A percentile compares a stretch with the other conserved stretches of the same genome.
Conservation (phyloP, 139 green algal species). For the Limnomonas spitsbergensis region DNA sequence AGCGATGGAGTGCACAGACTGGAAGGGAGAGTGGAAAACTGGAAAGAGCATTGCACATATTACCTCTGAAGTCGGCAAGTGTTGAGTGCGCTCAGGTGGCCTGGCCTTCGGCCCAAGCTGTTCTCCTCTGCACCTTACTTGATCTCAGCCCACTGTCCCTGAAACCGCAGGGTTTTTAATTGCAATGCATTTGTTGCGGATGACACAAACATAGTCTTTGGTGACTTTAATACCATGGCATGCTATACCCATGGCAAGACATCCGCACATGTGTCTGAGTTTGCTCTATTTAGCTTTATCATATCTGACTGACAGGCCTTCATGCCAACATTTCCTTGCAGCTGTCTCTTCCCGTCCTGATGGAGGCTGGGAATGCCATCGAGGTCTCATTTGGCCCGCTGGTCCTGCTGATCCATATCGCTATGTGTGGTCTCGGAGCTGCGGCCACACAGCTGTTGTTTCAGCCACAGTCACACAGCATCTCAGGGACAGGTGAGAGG, state of each 20-base stretch:
- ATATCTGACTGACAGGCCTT: not conserved
- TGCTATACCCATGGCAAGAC: too few relatives aligned
- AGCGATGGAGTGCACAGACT: not conserved
- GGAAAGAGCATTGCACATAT: too few relatives aligned
- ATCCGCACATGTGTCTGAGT: not conserved
- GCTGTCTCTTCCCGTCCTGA: not conserved
- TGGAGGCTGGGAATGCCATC: not conserved
- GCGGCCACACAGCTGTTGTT: not conserved
- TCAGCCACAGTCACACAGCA: not conserved
- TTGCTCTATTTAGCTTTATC: not conserved
- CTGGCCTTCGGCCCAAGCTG: too few relatives aligned
- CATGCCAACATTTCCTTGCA: not conserved
- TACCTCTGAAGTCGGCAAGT: too few relatives aligned
- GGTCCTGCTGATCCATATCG: not conserved
- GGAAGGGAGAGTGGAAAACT: not conserved
- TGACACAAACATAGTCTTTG: not conserved
- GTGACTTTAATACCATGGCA: too few relatives aligned
- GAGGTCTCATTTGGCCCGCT: not conserved
- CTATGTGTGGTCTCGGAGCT: not conserved
- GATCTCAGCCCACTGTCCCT: too few relatives aligned
- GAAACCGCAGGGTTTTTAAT: not conserved
- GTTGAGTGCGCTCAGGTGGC: too few relatives aligned
- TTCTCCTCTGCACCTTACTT: too few relatives aligned
- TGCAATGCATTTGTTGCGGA: not conserved
- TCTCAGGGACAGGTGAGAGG: conserved; percentile 1